Evolutionary conservation across 2,329 filamentous ascomycete genomes (phyloP), one percentile per base, ranked within the genome.

Genomic region (Colletotrichum viniferum): DNA sequence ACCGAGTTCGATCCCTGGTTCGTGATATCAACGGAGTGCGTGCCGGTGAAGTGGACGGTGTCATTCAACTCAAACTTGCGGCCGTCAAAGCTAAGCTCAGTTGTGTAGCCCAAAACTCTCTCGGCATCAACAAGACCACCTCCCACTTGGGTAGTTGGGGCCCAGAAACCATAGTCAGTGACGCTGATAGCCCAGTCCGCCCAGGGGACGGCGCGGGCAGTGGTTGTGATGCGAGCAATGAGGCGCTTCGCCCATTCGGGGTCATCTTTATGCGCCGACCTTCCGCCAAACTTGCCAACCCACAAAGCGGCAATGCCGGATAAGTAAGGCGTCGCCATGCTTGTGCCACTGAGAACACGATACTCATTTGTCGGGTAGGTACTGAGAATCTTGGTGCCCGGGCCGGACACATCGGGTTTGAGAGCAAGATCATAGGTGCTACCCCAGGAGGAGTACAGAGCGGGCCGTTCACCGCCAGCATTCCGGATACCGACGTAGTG

Each of bases 41-140:
- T 76, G 7, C 81, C 76, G 9, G 77, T 77, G 74, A 90, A 88
- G 68, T 86, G 77, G 55, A 85, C 82, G 1, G 87, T 89, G 73
- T 90, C 89, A 58, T 86, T 87, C 70, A 90, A 83, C 13, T 86
- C 83, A 62, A 90, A 85, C 14, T 85, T 85, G 10, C 67, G 55
- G 1, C 67, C 67, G 28, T 85, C 83, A 10, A 85, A 86, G 36
- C 80, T 81, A 38, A 87, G 78, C 36, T 81, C 69, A 1, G 84
- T 85, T 5, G 81, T 83, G 48, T 85, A 84, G 32, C 84, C 82
- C 10, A 88, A 80, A 18, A 87, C 83, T 63, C 87, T 85, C 77
- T 82, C 84, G 5, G 86, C 87, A 74, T 89, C 83, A 24, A 89
- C 82, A 6, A 89, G 81, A 5, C 88, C 88, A 6, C 83, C 86